Base-by-base conservation (phyloP, 2,329 filamentous ascomycete species). In the Triangularia setosa region DNA sequence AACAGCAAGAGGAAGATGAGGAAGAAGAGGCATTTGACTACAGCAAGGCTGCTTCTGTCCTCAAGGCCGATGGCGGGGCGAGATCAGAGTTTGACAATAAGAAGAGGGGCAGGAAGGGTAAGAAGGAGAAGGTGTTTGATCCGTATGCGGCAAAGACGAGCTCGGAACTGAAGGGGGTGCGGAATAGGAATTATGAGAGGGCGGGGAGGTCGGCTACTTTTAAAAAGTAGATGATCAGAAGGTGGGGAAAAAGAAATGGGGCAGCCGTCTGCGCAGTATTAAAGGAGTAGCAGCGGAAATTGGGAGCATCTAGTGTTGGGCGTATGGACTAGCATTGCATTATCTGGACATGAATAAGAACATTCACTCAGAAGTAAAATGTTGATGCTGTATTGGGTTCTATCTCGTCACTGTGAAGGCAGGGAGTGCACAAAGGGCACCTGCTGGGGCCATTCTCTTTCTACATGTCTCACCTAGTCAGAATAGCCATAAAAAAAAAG, bases 141-240 rank as follows among this genome's bases (percentile, higher is more conserved):
- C 75, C 75, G 2, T 76, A 77, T 63, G 67, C 65, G 27, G 73
- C 69, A 58, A 73, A 72, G 64, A 70, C 65, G 2, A 69, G 69
- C 1, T 72, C 73, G 14, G 75, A 71, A 6, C 74, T 73, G 30
- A 71, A 73, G 68, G 71, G 71, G 11, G 75, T 71, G 52, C 68
- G 74, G 62, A 69, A 70, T 63, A 70, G 73, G 69, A 73, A 76
- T 54, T 69, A 70, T 21, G 75, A 74, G 57, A 71, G 71, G 71
- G 65, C 68, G 61, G 73, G 73, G 27, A 77, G 76, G 69, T 72
- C 73, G 23, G 75, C 76, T 11, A 77, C 75, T 52, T 81, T 80
- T n/a, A 79, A 79, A 70, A 79, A 79, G 60, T 74, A 72, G 52
- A n/a, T n/a, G n/a, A n/a, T n/a, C n/a, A n/a, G 27, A 28, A 4